Evolutionary conservation across 83 land plant species (phyloP), one percentile per base, ranked within the genome.

Genomic region (Picea mariana): DNA sequence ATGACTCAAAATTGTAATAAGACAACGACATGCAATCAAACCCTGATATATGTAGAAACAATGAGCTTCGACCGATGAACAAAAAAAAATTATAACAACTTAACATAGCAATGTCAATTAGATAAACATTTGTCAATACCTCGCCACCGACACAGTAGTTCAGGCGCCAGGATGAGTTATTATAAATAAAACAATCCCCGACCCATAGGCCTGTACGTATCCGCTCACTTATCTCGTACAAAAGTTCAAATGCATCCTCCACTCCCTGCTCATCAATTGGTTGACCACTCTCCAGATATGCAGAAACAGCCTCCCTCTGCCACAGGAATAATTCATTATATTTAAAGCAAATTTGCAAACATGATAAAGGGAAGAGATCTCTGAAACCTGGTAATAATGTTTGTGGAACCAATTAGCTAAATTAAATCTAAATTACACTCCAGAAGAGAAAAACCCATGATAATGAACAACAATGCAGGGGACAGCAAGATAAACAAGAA

Each of bases 141-240:
- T 97, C 99, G 62, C 99, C 99, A 81, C 99, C 99, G 86, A 97
- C 99, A 85, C 98, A 97, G 79, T 97, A 97, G 80, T 95, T 97
- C 4, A 97, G 94, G 20, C 97, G 84, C 98, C 97, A 95, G 31
- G 98, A 79, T 60, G 99, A 97, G 79, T 97, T 97, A 87, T 92
- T 97, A 83, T 97, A 97, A 68, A 97, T 97, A 81, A 97, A 97
- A 84, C 99, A 97, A 81, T 97, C 99, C 9, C 99, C 99, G 78
- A 97, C 99, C 99, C 99, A 97, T 40, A 97, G 55, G 44, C 99
- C 99, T 58, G 99, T 95, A 65, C 98, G 84, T 8, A 95, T 95
- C 15, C 98, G 86, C 86, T 97, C 99, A 81, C 89, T 90, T 55
- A 88, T 88, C 84, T 97, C 98, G 86, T 97, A 94, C 2, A 95